Conservation (phyloP, 768 basidiomycete species). For the Tricholoma sp. region DNA sequence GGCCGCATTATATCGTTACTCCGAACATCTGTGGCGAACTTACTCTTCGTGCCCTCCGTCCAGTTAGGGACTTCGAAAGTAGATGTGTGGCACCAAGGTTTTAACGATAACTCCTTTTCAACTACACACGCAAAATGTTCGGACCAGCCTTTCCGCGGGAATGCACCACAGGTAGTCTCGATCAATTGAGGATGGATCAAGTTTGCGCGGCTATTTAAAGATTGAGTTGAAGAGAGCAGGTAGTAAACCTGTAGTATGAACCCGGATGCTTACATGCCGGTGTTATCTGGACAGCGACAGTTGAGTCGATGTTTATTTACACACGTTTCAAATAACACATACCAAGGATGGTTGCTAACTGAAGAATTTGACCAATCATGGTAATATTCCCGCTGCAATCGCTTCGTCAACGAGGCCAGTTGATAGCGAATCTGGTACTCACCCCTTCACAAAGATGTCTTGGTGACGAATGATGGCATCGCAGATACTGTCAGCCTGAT, state of each 20-base stretch:
- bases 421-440: constrained; percentile 5
- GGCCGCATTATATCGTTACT: constrained; percentile 37
- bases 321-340: constrained; percentile 8
- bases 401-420: background rate
- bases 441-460: constrained; percentile 42
- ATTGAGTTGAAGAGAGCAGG: constrained; percentile 4
- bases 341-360: constrained; percentile 46
- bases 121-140: constrained; percentile 37
- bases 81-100: constrained; percentile 48
- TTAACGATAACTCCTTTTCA: constrained; percentile 38
- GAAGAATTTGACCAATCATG: constrained; percentile 43
- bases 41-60: constrained; percentile 37
- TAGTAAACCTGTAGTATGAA: background rate
- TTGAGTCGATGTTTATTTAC: background rate
- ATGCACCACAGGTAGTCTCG: constrained; percentile 33
- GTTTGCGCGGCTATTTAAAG: constrained; percentile 33
- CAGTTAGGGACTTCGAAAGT: constrained; percentile 43
- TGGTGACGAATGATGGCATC: constrained; percentile 49
- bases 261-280: constrained; percentile 32
- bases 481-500: constrained; percentile 48
- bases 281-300: constrained; percentile 29
- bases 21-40: constrained; percentile 43
- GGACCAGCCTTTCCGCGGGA: constrained; percentile 42
- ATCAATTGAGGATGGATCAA: constrained; percentile 36
- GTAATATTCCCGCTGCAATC: constrained; percentile 41